These are phyloP conservation scores for Colletotrichum somersetense DNA, from an alignment of 2,329 filamentous ascomycete species.

Conservation along the genomic window DNA sequence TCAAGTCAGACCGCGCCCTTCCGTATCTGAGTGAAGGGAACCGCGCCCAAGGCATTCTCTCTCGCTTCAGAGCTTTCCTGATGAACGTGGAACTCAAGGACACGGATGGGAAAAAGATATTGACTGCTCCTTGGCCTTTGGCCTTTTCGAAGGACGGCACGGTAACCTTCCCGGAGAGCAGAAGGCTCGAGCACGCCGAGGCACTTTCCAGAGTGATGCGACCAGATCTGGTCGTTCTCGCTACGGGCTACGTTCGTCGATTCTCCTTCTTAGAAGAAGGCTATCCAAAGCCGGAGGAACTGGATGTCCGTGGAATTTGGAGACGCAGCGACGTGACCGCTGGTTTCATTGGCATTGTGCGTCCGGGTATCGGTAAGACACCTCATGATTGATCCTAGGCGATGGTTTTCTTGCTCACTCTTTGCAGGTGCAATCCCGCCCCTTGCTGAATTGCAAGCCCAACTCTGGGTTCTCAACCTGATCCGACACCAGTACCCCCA, in stretches of 20 bases:
- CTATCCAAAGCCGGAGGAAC: slow-evolving; percentile 60
- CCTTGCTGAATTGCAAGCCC: slow-evolving; percentile 62
- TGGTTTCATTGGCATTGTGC: slow-evolving; percentile 62
- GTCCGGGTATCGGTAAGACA: slow-evolving; percentile 56
- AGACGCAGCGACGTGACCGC: slow-evolving; percentile 53
- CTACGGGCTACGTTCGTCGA: slow-evolving; percentile 60
- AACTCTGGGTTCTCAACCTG: slow-evolving; percentile 60
- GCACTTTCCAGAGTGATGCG: slow-evolving; percentile 48
- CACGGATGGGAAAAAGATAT: slow-evolving; percentile 55
- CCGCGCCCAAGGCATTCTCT: slow-evolving; percentile 49
- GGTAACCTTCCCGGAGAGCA: slow-evolving; percentile 52
- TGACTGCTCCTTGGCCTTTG: slow-evolving; percentile 59
- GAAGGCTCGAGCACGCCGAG: slow-evolving; percentile 46
- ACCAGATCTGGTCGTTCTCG: slow-evolving; percentile 60
- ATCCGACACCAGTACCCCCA: slow-evolving; percentile 49
- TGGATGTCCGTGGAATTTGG: slow-evolving; percentile 68
- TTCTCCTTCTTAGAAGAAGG: slow-evolving; percentile 56
- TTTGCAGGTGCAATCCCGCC: slow-evolving; percentile 59
- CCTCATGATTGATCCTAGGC: too few species aligned
- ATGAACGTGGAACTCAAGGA: slow-evolving; percentile 57
- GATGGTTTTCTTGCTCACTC: slow-evolving; percentile 5
- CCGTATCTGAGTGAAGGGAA: slow-evolving; percentile 57
- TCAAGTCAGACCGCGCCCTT: slow-evolving; percentile 58
- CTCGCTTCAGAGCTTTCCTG: slow-evolving; percentile 53
- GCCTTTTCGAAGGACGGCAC: slow-evolving; percentile 53